These are phyloP conservation scores for Conoideocrella luteorostrata DNA, from an alignment of 2,329 filamentous ascomycete species.

Conservation along the genomic window DNA sequence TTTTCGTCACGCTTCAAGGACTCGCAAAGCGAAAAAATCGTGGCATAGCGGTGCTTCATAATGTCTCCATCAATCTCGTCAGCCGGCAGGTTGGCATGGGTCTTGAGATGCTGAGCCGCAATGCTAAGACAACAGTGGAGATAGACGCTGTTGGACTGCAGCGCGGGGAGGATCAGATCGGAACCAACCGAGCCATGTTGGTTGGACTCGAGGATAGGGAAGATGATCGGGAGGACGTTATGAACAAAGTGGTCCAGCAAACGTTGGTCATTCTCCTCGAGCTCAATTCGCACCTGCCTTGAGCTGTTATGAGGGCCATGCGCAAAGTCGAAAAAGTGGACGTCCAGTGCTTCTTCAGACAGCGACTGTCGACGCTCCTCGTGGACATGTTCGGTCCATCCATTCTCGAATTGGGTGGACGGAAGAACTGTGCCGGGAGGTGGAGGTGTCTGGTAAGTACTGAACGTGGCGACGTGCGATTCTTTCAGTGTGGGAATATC, in stretches of 20 bases:
- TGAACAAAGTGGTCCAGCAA: slow-evolving; percentile 88
- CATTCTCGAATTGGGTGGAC: slow-evolving; percentile 54
- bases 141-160: slow-evolving; percentile 89
- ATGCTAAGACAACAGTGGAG: slow-evolving; percentile 94
- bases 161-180: slow-evolving; percentile 77
- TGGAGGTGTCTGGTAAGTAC: slow-evolving; percentile 77
- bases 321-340: slow-evolving; percentile 78
- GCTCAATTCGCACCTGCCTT: slow-evolving; percentile 67
- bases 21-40: slow-evolving; percentile 79
- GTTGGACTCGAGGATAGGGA: slow-evolving; percentile 86
- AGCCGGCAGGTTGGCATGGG: slow-evolving; percentile 51
- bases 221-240: slow-evolving; percentile 80
- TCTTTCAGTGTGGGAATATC: slow-evolving; percentile 80
- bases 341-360: slow-evolving; percentile 58
- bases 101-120: slow-evolving; percentile 87
- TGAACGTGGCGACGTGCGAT: slow-evolving; percentile 87
- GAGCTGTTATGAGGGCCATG: slow-evolving; percentile 58
- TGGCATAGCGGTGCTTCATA: slow-evolving; percentile 83
- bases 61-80: slow-evolving; percentile 85
- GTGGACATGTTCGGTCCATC: slow-evolving; percentile 44
- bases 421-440: slow-evolving; percentile 61
- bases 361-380: slow-evolving; percentile 55
- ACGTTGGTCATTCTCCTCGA: slow-evolving; percentile 81
- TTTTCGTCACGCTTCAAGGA: slow-evolving; percentile 73
- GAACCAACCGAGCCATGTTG: slow-evolving; percentile 76